phyloP scores from a whole-genome alignment of 192 early-diverging fungal genomes.

The Glomus cerebriforme region DNA sequence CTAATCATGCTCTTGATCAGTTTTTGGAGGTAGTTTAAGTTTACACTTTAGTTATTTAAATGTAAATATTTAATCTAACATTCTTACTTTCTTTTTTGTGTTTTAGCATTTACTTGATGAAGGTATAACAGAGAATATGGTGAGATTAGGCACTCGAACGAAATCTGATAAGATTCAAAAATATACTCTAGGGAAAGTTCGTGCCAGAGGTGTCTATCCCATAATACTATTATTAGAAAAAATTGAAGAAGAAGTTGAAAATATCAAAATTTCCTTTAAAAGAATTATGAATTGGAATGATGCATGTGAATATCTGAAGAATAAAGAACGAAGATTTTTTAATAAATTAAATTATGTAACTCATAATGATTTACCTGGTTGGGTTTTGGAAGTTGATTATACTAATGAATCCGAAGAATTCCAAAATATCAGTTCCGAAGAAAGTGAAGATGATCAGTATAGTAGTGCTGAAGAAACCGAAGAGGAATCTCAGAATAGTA shows the following conservation, averaged over 20 bases:
- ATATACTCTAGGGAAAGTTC: constrained; percentile 15
- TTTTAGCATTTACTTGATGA: no score
- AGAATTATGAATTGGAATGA: constrained; percentile 27
- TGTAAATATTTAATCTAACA: no score
- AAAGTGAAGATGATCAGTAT: no score
- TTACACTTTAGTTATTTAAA: background rate
- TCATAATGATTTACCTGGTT: background rate
- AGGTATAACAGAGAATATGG: constrained; percentile 33
- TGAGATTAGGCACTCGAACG: constrained; percentile 50
- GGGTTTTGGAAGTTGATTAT: no score
- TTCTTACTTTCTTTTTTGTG: no score
- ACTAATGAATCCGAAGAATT: no score
- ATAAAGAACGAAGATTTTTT: constrained; percentile 2
- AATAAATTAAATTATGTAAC: background rate
- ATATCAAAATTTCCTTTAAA: constrained; percentile 23
- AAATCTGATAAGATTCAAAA: constrained; percentile 36
- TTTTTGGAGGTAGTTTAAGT: no score
- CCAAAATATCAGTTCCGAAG: no score
- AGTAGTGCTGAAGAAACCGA: no score
- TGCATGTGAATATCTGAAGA: constrained; percentile 7
- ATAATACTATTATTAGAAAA: constrained; percentile 23
- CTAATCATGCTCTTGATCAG: no score
- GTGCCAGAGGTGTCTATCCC: background rate
- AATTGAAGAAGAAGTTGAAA: constrained; percentile 19
- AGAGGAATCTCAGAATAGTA: no score